A percentile compares a stretch with the other conserved stretches of the same genome.
These are phyloP conservation scores for Mortierella alpina DNA, from an alignment of 192 early-diverging fungal species.

Conservation along the genomic window DNA sequence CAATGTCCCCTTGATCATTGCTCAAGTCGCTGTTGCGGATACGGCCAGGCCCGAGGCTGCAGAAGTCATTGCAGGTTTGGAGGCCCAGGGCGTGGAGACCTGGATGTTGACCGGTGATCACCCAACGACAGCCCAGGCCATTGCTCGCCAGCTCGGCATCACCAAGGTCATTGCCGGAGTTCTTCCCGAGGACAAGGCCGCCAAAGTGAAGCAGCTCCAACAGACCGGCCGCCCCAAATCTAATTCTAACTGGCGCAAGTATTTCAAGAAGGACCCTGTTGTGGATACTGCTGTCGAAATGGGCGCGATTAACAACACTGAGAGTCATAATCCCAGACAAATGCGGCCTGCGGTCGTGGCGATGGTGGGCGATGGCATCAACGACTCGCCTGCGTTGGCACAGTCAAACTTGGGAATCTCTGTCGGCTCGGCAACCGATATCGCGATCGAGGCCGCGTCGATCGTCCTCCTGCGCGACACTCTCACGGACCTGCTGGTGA, in stretches of 20 bases:
- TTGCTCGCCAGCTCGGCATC: conserved; percentile 76
- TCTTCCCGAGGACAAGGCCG: conserved; percentile 79
- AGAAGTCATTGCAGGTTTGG: conserved; percentile 61
- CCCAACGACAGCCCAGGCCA: conserved; percentile 67
- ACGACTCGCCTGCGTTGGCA: conserved; percentile 92
- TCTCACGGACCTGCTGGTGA: conserved; percentile 79
- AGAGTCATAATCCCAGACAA: conserved; percentile 1
- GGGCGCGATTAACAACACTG: not conserved
- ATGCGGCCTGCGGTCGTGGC: conserved; percentile 70
- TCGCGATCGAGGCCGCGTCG: conserved; percentile 91
- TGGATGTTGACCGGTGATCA: conserved; percentile 89
- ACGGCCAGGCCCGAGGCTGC: conserved; percentile 68
- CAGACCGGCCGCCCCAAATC: conserved; percentile 23
- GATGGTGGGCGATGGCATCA: conserved; percentile 97
- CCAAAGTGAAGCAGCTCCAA: conserved; percentile 69
- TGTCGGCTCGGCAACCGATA: conserved; percentile 88
- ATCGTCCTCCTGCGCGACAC: conserved; percentile 85
- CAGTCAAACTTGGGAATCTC: conserved; percentile 93
- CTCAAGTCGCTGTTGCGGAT: conserved; percentile 73
- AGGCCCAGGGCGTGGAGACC: conserved; percentile 66
- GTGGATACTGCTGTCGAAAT: not conserved
- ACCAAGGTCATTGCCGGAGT: conserved; percentile 71
- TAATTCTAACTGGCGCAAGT: not conserved
- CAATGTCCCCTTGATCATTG: conserved; percentile 57
- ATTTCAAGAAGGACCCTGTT: not conserved